These are phyloP conservation scores for Fusarium chaquense DNA, from an alignment of 2,329 filamentous ascomycete species.

Conservation along the genomic window DNA sequence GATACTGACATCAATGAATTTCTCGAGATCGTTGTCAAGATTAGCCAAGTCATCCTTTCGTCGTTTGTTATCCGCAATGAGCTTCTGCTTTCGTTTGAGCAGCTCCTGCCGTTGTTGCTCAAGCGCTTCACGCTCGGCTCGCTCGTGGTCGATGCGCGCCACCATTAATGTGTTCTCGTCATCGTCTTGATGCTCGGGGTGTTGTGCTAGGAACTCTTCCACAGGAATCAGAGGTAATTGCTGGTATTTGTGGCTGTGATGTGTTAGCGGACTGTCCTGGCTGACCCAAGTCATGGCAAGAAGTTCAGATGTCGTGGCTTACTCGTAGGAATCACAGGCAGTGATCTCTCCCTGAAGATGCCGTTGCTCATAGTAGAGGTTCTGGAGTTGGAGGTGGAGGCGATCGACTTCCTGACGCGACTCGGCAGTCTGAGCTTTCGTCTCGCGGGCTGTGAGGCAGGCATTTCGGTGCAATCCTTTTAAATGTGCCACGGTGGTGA, in stretches of 20 bases:
- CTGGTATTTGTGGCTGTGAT: slow-evolving; percentile 83
- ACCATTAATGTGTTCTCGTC: slow-evolving; percentile 88
- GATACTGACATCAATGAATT: slow-evolving; percentile 83
- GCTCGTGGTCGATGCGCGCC: slow-evolving; percentile 91
- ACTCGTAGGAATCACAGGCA: slow-evolving; percentile 94
- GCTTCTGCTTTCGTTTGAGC: slow-evolving; percentile 73
- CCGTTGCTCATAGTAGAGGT: slow-evolving; percentile 94
- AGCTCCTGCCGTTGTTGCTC: slow-evolving; percentile 86
- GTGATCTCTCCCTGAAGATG: slow-evolving; percentile 91
- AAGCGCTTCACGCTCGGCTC: slow-evolving; percentile 82
- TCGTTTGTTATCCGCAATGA: slow-evolving; percentile 83
- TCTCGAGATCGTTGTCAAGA: slow-evolving; percentile 91
- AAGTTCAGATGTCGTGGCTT: slow-evolving; percentile 54
- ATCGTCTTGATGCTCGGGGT: slow-evolving; percentile 78
- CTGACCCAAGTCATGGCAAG: background rate
- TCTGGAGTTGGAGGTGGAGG: slow-evolving; percentile 92
- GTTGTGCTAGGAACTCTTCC: slow-evolving; percentile 81
- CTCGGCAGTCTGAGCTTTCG: slow-evolving; percentile 87
- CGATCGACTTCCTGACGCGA: slow-evolving; percentile 91
- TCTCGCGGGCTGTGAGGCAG: slow-evolving; percentile 83
- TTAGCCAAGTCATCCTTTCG: slow-evolving; percentile 93
- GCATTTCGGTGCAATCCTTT: slow-evolving; percentile 87
- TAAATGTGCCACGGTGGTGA: slow-evolving; percentile 82
- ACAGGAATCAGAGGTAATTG: slow-evolving; percentile 85
- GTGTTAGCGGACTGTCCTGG: slow-evolving; percentile 15